Conservation (phyloP, 2,329 filamentous ascomycete species). For the Xylogone sp. region DNA sequence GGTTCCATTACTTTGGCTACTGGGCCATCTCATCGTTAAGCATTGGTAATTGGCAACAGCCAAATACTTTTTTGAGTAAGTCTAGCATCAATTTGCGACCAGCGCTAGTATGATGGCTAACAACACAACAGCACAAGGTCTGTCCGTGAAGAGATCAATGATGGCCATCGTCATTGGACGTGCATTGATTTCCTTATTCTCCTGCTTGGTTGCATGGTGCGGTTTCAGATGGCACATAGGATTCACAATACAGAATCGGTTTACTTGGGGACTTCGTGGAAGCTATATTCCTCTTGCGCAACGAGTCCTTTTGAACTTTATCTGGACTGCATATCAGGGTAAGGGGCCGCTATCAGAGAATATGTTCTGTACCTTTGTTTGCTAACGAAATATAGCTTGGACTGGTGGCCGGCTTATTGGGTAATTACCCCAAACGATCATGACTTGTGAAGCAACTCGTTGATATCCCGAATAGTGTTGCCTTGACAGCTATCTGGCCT, state of each 20-base stretch:
- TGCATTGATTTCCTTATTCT: conserved; percentile 38
- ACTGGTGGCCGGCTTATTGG: conserved; percentile 9
- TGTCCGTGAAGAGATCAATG: conserved; percentile 45
- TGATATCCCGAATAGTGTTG: conserved; percentile 2
- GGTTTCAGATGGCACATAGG: conserved; percentile 48
- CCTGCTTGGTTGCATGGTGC: conserved; percentile 41
- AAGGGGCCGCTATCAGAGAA: too few species aligned
- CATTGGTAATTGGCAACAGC: conserved; percentile 42
- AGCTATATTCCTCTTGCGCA: conserved; percentile 45
- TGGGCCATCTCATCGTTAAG: conserved; percentile 25
- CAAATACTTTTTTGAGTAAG: conserved; percentile 39
- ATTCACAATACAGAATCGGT: conserved; percentile 46
- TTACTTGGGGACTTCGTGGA: conserved; percentile 44
- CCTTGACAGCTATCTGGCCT: conserved; percentile 11
- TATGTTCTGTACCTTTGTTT: too few species aligned
- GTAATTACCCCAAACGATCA: too few species aligned
- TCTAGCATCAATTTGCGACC: too few species aligned
- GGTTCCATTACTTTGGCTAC: conserved; percentile 38
- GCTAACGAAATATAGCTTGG: too few species aligned
- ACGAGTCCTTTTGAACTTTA: conserved; percentile 45
- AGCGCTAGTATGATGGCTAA: too few species aligned
- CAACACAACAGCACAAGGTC: too few species aligned
- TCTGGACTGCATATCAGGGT: conserved; percentile 46
- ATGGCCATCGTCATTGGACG: conserved; percentile 41
- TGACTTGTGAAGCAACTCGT: too few species aligned